Conservation (phyloP, 176 grass and related monocot species). For the Avena sativa region DNA sequence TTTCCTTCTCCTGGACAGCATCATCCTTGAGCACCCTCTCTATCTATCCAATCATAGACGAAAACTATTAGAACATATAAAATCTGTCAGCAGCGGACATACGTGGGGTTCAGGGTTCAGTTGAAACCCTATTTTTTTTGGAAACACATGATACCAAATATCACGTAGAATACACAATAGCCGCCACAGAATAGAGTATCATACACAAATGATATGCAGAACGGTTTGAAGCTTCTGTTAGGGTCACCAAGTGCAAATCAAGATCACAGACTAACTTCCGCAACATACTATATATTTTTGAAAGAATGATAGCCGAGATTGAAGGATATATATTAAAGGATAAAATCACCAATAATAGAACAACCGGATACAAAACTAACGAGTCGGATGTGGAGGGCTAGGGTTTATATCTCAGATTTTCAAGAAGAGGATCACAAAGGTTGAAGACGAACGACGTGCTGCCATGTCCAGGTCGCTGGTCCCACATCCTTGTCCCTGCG, state of each 20-base stretch:
- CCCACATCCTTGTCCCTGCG: too few species aligned
- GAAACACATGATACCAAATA: too few species aligned
- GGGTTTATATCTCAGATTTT: neutral
- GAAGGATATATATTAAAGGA: neutral
- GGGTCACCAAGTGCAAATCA: too few species aligned
- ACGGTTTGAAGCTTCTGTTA: too few species aligned
- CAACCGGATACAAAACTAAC: neutral
- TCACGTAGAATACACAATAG: too few species aligned
- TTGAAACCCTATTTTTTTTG: too few species aligned
- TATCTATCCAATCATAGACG: too few species aligned
- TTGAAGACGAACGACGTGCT: neutral
- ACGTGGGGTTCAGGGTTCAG: neutral
- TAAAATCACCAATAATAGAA: too few species aligned
- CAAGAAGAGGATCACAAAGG: neutral
- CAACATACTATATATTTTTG: neutral
- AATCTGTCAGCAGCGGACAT: neutral
- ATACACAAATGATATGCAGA: too few species aligned
- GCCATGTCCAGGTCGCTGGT: too few species aligned
- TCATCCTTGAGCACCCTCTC: constrained; percentile 51
- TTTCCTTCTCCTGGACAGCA: constrained; percentile 47
- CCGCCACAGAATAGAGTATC: too few species aligned
- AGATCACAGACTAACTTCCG: neutral
- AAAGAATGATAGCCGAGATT: neutral
- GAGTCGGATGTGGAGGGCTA: neutral
- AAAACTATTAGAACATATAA: neutral